Conservation (phyloP, 257 asterid species). For the Nicotiana paniculata region DNA sequence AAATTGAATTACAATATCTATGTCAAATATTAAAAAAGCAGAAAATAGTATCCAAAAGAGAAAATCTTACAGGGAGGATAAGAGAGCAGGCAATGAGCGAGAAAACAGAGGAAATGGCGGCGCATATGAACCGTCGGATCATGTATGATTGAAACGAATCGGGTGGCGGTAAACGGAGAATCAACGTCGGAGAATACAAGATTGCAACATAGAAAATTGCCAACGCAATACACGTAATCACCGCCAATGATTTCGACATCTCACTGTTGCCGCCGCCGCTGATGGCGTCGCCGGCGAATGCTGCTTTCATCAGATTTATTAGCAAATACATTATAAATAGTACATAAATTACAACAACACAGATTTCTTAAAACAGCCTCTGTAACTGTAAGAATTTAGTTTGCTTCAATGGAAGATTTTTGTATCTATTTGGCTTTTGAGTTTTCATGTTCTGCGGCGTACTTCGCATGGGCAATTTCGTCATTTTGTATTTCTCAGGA, state of each 20-base stretch:
- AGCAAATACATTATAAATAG: neutral
- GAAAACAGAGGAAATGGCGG: constrained; percentile 58
- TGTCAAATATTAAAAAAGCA: neutral
- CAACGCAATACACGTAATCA: constrained; percentile 56
- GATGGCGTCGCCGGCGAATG: constrained; percentile 5
- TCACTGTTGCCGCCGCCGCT: neutral
- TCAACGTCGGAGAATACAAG: constrained; percentile 65
- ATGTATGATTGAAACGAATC: constrained; percentile 53
- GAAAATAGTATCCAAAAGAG: neutral
- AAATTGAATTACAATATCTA: too few species aligned
- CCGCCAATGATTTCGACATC: constrained; percentile 47
- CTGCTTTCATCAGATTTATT: constrained; percentile 25
- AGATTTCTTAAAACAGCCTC: too few species aligned
- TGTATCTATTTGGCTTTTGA: too few species aligned
- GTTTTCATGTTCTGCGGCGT: too few species aligned
- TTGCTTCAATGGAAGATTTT: too few species aligned
- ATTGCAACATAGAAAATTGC: constrained; percentile 72
- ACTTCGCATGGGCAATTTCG: too few species aligned
- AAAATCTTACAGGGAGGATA: constrained; percentile 22
- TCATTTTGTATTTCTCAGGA: too few species aligned
- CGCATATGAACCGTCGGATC: constrained; percentile 82
- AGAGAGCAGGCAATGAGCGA: constrained; percentile 56
- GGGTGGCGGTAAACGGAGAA: constrained; percentile 81
- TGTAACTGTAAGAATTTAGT: too few species aligned
- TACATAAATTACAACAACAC: too few species aligned